phyloP scores from a whole-genome alignment of 176 grass and related monocot species.

The Carex cristatella region DNA sequence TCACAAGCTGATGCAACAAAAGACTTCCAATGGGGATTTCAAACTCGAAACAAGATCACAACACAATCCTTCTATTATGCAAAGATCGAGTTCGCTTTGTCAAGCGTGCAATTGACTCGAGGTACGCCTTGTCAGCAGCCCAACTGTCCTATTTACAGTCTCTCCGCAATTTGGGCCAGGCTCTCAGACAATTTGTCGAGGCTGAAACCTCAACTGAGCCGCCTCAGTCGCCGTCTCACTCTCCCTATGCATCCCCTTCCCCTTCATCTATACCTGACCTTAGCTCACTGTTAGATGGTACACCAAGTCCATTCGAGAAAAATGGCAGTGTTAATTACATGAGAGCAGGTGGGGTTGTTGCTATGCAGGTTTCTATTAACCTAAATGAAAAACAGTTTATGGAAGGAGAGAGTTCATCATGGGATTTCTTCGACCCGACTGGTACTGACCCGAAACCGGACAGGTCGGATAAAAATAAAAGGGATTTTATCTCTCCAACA shows the following conservation, averaged over 20 bases:
- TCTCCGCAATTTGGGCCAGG: slow-evolving; percentile 34
- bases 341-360: slow-evolving; percentile 16
- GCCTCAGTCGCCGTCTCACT: slow-evolving; percentile 23
- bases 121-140: slow-evolving; percentile 50
- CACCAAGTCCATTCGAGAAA: slow-evolving; percentile 8
- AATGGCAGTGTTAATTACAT: slow-evolving; percentile 31
- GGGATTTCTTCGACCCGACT: slow-evolving; percentile 60
- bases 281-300: not conserved
- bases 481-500: not conserved
- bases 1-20: slow-evolving; percentile 3
- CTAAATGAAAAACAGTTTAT: slow-evolving; percentile 24
- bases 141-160: slow-evolving; percentile 45
- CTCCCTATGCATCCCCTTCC: slow-evolving; percentile 31
- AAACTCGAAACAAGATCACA: slow-evolving; percentile 34
- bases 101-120: slow-evolving; percentile 40
- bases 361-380: slow-evolving; percentile 37
- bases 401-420: slow-evolving; percentile 28
- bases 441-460: not conserved
- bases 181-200: slow-evolving; percentile 40
- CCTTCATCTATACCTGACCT: slow-evolving; percentile 21
- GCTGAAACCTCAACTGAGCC: slow-evolving; percentile 26
- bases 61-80: slow-evolving; percentile 33
- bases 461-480: slow-evolving; percentile 14
- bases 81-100: slow-evolving; percentile 37
- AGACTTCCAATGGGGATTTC: slow-evolving; percentile 37